Base-by-base conservation (phyloP, 2,329 filamentous ascomycete genomes). In the Xylariaceae sp. region DNA sequence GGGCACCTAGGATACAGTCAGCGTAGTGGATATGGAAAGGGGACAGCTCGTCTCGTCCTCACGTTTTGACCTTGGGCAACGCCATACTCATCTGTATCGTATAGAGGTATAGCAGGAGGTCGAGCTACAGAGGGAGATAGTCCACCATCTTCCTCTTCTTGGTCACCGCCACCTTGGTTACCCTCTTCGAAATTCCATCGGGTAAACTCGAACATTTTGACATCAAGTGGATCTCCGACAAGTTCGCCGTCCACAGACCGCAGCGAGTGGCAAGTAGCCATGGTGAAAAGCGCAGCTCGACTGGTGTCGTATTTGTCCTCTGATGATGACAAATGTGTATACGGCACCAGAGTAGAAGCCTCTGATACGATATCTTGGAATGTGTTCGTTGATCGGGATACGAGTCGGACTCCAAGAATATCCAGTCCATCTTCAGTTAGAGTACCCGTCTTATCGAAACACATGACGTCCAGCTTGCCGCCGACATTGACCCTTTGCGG, bases 131-230 rank as follows among this genome's bases (percentile, higher is more conserved):
- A 91, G n/a, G 91, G 93, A 1, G 85, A 83, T 29, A 96, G 74
- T 7, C 83, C 82, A 3, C 77, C 73, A 55, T 84, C 83, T 43
- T 90, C 85, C 35, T 91, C 87, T 16, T 88, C 83, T 32, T 73
- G 74, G 39, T 79, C 79, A 19, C 74, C 77, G 18, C 73, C 66
- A 39, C 76, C 75, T 52, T 90, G 83, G 34, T 82, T 82, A 2
- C 89, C 89, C 68, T 98, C 93, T 61, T 95, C 87, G 53, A 88
- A 98, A 3, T 80, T 78, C 93, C 93, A 98, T 4, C 79, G 78
- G 0, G 93, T 97, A 53, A 95, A 98, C 50, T 95, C 85, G 60
- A 98, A 98, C 93, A 98, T 98, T 62, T 97, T 97, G 43, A 96
- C 74, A 62, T 98, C 93, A 2, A 98, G 72, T 4, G 94, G 93